Percentiles rank a stretch among this genome's conserved stretches.
Conservation (phyloP, 768 basidiomycete genomes). For the Dioszegia crocea region DNA sequence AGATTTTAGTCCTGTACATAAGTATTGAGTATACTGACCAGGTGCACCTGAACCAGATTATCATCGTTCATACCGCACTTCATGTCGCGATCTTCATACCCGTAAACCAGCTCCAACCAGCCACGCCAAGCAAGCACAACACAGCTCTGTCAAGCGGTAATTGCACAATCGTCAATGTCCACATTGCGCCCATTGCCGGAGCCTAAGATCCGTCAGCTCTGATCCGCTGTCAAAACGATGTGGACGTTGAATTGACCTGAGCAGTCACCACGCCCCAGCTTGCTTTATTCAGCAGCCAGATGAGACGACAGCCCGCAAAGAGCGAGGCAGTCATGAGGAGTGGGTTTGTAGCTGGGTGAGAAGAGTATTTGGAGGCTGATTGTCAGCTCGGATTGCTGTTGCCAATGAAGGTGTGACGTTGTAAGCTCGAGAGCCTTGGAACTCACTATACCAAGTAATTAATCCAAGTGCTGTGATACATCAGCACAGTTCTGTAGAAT, state of each 20-base stretch:
- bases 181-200: conserved; percentile 45
- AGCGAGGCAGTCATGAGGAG: conserved; percentile 35
- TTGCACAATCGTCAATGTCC: conserved; percentile 48
- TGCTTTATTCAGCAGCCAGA: conserved; percentile 48
- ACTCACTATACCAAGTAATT: conserved; percentile 42
- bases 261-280: conserved; percentile 36
- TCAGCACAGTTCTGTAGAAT: conserved; percentile 1
- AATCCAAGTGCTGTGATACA: conserved; percentile 28
- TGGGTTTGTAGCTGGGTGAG: conserved; percentile 29
- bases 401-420: no score
- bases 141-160: conserved; percentile 39
- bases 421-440: no score
- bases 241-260: no score
- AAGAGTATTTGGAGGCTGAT: conserved; percentile 33
- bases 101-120: conserved; percentile 35
- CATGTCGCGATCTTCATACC: conserved; percentile 26
- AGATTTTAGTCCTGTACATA: no score
- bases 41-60: no score
- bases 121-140: conserved; percentile 27
- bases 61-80: not conserved
- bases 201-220: conserved; percentile 25
- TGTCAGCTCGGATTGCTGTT: conserved; percentile 1
- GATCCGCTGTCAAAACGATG: not conserved
- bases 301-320: conserved; percentile 36
- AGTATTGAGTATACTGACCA: no score